Base-by-base conservation (phyloP, 495 filamentous ascomycete genomes). In the Paragyromitra xinjiangensis region DNA sequence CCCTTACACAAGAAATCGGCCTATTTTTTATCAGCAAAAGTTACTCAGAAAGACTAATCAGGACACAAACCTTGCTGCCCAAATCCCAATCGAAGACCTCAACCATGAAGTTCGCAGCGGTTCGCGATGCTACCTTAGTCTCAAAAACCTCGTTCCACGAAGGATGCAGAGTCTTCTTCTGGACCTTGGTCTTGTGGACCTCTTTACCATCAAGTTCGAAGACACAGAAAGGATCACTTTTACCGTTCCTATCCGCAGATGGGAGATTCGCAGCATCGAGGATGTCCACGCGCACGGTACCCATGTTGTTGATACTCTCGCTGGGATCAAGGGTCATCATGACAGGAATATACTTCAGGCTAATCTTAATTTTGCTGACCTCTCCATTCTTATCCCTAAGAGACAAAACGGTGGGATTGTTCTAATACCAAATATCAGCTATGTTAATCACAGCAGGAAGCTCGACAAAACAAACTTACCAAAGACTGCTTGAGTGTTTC, bases 261-360 rank as follows among this genome's bases (percentile, higher is more conserved):
- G 95, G 95, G 24, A 99, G 89, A 75, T 98, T 91, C 34, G 90
- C 87, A 24, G 92, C 95, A 82, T 97, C 93, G 62, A 97, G 84
- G n/a, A 98, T 87, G 75, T 98, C 93, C 59, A 98, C 92, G 9
- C 93, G 91, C 40, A 99, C 89, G 64, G 88, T 93, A 69, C 95
- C 95, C 91, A 95, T 94, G 84, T 99, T 99, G 88, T 97, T 98
- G 87, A 98, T 97, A 83, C 93, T 96, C 84, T 99, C 95, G 78
- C 88, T 92, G 1, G 95, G 93, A 81, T 98, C 94, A 67, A 99
- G 92, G 68, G 88, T 87, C 95, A 99, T 99, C 84, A 91, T 88
- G 62, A 97, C 89, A 0, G 95, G 95, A 19, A 98, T 91, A 81
- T 97, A 99, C 81, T 96, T 96, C 77, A 97, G 87, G 85, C 91